Percentiles rank a stretch among this genome's conserved stretches.
These are phyloP conservation scores for Paramecium sonneborni DNA, from an alignment of 73 alveolate species.

Conservation along the genomic window DNA sequence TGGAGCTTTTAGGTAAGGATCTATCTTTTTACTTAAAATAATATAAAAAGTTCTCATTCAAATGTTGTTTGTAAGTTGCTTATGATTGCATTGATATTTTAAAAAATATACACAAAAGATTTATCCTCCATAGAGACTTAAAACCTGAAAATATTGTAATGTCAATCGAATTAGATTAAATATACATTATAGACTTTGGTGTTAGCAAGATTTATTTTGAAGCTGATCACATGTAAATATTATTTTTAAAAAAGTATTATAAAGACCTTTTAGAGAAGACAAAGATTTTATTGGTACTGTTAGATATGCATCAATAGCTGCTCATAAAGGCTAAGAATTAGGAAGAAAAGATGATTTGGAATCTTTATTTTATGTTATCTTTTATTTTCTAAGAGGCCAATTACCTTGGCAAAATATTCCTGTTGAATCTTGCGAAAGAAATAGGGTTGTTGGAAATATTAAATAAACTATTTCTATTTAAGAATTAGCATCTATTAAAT, in stretches of 20 bases:
- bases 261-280: slow-evolving; percentile 12
- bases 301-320: background rate
- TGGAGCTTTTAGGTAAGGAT: background rate
- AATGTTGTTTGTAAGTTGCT: slow-evolving; percentile 6
- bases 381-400: slow-evolving; percentile 1
- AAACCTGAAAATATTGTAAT: slow-evolving; percentile 24
- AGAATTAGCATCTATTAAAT: background rate
- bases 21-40: background rate
- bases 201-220: background rate
- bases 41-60: background rate
- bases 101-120: slow-evolving; percentile 2
- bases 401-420: slow-evolving; percentile 36
- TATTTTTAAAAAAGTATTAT: background rate
- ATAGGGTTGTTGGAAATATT: background rate
- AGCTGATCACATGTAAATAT: slow-evolving; percentile 5
- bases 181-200: slow-evolving; percentile 29
- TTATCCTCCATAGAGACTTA: slow-evolving; percentile 10
- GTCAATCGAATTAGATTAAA: background rate
- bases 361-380: background rate
- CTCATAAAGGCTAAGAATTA: background rate
- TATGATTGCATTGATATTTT: slow-evolving; percentile 43
- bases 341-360: slow-evolving; percentile 37
- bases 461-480: background rate
- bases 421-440: background rate
- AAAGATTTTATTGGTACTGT: background rate